Percentiles rank a stretch among this genome's conserved stretches.
Conservation (phyloP, 345 rosid genomes). For the Eucalyptus guilfoylei region DNA sequence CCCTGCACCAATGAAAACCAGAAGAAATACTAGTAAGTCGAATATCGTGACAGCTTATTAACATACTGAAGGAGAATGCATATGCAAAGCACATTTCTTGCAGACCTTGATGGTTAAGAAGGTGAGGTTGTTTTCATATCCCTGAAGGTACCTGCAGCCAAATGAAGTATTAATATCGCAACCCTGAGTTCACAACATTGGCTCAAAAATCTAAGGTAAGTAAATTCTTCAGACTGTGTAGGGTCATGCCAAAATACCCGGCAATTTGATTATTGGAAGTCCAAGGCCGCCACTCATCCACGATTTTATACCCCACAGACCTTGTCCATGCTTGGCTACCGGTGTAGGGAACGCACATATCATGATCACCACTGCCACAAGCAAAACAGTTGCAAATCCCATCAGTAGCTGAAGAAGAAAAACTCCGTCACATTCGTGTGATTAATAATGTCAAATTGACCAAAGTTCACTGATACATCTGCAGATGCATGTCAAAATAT, state of each 20-base stretch:
- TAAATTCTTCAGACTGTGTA: not conserved
- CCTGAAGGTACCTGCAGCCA: not conserved
- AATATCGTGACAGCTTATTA: not conserved
- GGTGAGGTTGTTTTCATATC: not conserved
- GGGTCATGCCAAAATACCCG: slow-evolving; percentile 4
- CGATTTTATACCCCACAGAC: slow-evolving; percentile 20
- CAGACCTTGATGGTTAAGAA: not conserved
- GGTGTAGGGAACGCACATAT: slow-evolving; percentile 45
- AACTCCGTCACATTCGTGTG: not conserved
- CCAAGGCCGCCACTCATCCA: slow-evolving; percentile 20
- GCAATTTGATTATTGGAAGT: slow-evolving; percentile 17
- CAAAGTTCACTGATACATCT: not conserved
- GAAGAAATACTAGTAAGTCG: not conserved
- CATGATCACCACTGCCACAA: slow-evolving; percentile 38
- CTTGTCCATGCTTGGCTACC: slow-evolving; percentile 52
- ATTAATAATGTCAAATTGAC: not conserved
- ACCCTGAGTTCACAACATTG: not conserved
- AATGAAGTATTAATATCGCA: not conserved
- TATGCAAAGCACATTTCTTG: not conserved
- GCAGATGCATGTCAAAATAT: not conserved
- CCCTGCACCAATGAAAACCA: slow-evolving; percentile 29
- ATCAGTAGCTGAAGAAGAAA: not conserved
- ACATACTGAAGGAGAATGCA: not conserved
- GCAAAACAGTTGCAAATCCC: not conserved
- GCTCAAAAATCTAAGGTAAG: not conserved